A percentile compares a stretch with the other conserved stretches of the same genome.
phyloP scores from a whole-genome alignment of 1,284 basidiomycete genomes.

The Pseudozyma hubeiensis region DNA sequence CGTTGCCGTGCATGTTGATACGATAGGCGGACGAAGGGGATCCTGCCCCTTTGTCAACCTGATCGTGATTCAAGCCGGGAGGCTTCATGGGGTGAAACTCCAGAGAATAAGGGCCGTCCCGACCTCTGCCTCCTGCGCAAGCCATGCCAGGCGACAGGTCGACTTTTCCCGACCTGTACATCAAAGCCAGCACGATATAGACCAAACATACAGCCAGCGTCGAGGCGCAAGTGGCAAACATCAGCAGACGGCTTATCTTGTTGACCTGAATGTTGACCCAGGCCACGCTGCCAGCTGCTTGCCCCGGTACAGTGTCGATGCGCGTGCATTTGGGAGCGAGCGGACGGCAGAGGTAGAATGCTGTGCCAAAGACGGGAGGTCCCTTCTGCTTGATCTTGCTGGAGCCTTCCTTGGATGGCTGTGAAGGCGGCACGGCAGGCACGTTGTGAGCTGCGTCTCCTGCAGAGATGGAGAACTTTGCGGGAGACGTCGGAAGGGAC shows the following conservation, averaged over 20 bases:
- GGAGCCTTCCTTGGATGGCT: neutral
- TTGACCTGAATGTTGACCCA: slow-evolving; percentile 13
- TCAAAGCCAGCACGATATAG: slow-evolving; percentile 11
- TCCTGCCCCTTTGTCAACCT: neutral
- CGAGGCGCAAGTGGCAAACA: neutral
- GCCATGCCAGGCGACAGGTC: slow-evolving; percentile 3
- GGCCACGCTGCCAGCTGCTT: slow-evolving; percentile 7
- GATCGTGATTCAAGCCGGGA: neutral
- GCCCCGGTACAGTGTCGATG: neutral
- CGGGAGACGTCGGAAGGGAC: slow-evolving; percentile 4
- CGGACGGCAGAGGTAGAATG: slow-evolving; percentile 22
- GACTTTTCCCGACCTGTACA: slow-evolving; percentile 13
- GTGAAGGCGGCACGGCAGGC: neutral
- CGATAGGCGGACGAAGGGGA: neutral
- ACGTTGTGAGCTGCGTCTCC: slow-evolving; percentile 2
- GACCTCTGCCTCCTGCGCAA: neutral
- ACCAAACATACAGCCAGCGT: neutral
- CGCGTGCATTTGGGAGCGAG: slow-evolving; percentile 19
- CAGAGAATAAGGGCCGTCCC: slow-evolving; percentile 1
- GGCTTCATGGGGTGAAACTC: neutral
- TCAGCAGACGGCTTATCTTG: neutral
- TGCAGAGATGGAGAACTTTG: slow-evolving; percentile 13
- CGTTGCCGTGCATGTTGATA: neutral
- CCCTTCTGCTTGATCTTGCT: neutral
- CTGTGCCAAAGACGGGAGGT: slow-evolving; percentile 12